phyloP scores from a whole-genome alignment of 139 green algal species.

The Coelastrella sp. region DNA sequence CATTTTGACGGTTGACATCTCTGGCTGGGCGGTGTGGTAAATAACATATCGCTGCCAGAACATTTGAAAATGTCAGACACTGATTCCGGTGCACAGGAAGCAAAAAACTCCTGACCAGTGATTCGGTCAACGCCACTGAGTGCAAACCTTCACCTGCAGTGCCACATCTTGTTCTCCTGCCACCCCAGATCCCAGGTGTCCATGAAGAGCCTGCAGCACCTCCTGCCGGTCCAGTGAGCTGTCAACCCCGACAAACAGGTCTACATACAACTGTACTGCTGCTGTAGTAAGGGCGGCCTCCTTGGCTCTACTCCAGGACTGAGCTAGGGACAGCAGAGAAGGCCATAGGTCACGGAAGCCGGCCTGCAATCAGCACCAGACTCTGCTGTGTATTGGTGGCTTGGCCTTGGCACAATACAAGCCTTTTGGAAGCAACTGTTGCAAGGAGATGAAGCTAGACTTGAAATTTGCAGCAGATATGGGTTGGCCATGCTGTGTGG shows the following conservation, averaged over 20 bases:
- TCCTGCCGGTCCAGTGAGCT: constrained; percentile 29
- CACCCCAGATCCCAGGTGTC: constrained; percentile 51
- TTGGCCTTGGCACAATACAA: too few relatives aligned
- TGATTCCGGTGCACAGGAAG: too few relatives aligned
- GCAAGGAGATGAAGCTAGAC: too few relatives aligned
- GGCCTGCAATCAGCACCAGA: neutral
- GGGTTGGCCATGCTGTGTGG: too few relatives aligned
- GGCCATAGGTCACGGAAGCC: constrained; percentile 26
- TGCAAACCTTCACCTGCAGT: constrained; percentile 37
- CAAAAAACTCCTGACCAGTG: too few relatives aligned
- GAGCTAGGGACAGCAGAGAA: constrained; percentile 28
- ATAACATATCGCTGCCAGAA: neutral
- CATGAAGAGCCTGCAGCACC: constrained; percentile 55
- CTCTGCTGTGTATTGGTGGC: too few relatives aligned
- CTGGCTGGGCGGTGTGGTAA: too few relatives aligned
- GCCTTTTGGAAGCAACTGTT: too few relatives aligned
- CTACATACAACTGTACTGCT: constrained; percentile 45
- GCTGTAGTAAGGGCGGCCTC: constrained; percentile 38
- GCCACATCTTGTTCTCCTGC: constrained; percentile 53
- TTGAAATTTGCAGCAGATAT: too few relatives aligned
- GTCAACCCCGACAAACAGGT: constrained; percentile 45
- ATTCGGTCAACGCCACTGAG: too few relatives aligned
- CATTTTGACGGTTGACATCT: too few relatives aligned
- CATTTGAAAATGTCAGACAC: too few relatives aligned
- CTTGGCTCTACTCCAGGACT: constrained; percentile 4